Conservation (phyloP, 768 basidiomycete species). For the Boletus pseudopeckii region DNA sequence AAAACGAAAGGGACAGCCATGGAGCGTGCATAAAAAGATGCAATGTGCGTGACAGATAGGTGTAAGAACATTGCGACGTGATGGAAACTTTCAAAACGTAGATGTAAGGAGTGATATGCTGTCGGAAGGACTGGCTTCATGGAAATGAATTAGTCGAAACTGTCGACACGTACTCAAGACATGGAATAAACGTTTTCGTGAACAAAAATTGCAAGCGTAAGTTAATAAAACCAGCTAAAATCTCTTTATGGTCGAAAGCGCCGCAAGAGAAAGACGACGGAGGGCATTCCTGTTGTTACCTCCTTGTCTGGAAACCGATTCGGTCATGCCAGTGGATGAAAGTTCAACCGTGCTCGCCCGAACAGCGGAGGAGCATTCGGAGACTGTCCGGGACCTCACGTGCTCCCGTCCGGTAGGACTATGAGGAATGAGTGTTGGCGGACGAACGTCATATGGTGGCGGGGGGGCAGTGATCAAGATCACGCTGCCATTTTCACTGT, state of each 20-base stretch:
- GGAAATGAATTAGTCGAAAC: not conserved
- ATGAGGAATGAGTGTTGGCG: constrained; percentile 4
- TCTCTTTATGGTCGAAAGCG: constrained; percentile 30
- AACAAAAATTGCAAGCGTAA: constrained; percentile 2
- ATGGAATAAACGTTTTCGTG: not conserved
- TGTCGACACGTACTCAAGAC: constrained; percentile 3
- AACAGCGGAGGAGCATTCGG: constrained; percentile 23
- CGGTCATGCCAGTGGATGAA: constrained; percentile 4
- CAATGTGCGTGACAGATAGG: not conserved
- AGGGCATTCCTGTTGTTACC: constrained; percentile 20
- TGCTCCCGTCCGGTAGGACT: constrained; percentile 2
- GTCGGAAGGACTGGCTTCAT: not conserved
- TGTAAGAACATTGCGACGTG: not conserved
- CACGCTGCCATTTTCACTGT: constrained; percentile 31
- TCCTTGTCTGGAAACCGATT: constrained; percentile 13
- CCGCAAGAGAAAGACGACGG: constrained; percentile 30
- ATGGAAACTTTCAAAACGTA: not conserved
- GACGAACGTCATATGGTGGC: constrained; percentile 21
- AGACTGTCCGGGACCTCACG: constrained; percentile 18
- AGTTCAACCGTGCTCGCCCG: constrained; percentile 12
- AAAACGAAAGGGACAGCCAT: constrained; percentile 15
- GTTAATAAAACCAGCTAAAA: constrained; percentile 5
- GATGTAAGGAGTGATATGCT: constrained; percentile 6
- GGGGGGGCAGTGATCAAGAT: constrained; percentile 31
- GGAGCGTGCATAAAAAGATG: not conserved